Conservation (phyloP, 106 monocot genomes). For the Triglochin maritima region DNA sequence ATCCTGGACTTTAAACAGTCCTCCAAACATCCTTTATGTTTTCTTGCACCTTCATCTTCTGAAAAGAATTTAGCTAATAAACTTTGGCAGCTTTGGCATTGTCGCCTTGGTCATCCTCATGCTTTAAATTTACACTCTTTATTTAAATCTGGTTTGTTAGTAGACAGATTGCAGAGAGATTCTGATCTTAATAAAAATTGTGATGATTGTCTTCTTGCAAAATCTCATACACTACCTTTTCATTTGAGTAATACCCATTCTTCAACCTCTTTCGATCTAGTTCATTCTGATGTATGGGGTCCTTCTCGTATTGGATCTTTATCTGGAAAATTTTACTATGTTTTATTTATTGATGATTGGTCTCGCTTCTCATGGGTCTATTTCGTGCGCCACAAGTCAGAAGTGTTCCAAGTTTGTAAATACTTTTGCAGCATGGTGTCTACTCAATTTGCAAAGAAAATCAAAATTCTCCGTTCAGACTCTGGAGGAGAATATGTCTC, state of each 20-base stretch:
- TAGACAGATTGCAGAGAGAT: neutral
- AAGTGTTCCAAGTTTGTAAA: neutral
- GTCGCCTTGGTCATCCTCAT: conserved; percentile 4
- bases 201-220: conserved; percentile 5
- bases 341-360: neutral
- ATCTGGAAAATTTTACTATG: conserved; percentile 4
- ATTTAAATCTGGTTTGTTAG: neutral
- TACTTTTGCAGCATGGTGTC: too few relatives aligned
- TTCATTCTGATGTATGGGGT: conserved; percentile 7
- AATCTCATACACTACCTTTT: conserved; percentile 7
- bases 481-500: too few relatives aligned
- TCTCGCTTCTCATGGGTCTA: conserved; percentile 1
- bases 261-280: neutral
- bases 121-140: conserved; percentile 7
- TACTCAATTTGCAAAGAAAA: too few relatives aligned
- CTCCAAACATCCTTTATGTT: neutral
- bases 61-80: neutral
- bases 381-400: neutral
- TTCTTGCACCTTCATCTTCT: neutral
- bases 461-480: too few relatives aligned
- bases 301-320: neutral
- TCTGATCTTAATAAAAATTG: conserved; percentile 1
- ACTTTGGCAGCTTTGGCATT: conserved; percentile 4
- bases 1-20: too few relatives aligned
- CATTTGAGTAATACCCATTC: neutral